Evolutionary conservation across 805 yeast species (phyloP).

Genomic region (Suhomyces prunicola): DNA sequence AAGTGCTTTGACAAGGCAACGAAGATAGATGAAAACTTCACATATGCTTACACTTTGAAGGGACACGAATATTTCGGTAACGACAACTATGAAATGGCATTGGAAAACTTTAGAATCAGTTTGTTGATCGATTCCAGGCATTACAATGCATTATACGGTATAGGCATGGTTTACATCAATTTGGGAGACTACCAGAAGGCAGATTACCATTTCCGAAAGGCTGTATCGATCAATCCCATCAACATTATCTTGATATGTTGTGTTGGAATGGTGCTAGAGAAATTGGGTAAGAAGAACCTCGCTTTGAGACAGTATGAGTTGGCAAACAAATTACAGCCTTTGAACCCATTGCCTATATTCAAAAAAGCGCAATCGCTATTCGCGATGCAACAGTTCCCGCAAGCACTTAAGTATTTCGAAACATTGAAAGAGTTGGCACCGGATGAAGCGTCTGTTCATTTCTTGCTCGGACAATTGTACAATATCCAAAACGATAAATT

Average conservation of each 20-base stretch:
- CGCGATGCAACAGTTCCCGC: slow-evolving; percentile 64
- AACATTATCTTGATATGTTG: slow-evolving; percentile 89
- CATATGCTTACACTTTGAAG: slow-evolving; percentile 87
- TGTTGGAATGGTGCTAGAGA: slow-evolving; percentile 89
- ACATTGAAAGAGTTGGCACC: slow-evolving; percentile 75
- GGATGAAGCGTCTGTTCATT: slow-evolving; percentile 92
- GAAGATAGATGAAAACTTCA: slow-evolving; percentile 62
- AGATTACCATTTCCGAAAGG: slow-evolving; percentile 81
- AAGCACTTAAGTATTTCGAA: slow-evolving; percentile 74
- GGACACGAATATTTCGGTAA: slow-evolving; percentile 89
- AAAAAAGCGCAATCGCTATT: slow-evolving; percentile 82
- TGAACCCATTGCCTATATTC: slow-evolving; percentile 80
- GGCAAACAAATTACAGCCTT: slow-evolving; percentile 82
- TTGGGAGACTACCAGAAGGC: slow-evolving; percentile 83
- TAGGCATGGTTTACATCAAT: slow-evolving; percentile 89
- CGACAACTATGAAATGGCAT: slow-evolving; percentile 88
- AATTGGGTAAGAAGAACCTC: slow-evolving; percentile 58
- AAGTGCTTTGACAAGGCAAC: slow-evolving; percentile 80
- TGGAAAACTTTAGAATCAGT: slow-evolving; percentile 77
- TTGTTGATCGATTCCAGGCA: slow-evolving; percentile 74
- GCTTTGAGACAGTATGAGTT: slow-evolving; percentile 80
- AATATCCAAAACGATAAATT: slow-evolving; percentile 68
- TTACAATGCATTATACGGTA: slow-evolving; percentile 92
- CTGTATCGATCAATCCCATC: slow-evolving; percentile 83
- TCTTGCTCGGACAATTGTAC: slow-evolving; percentile 81